Percentiles rank a stretch among this genome's conserved stretches.
These are phyloP conservation scores for Physcomitrellopsis africana DNA, from an alignment of 225 moss, liverwort and hornwort species.

Conservation along the genomic window DNA sequence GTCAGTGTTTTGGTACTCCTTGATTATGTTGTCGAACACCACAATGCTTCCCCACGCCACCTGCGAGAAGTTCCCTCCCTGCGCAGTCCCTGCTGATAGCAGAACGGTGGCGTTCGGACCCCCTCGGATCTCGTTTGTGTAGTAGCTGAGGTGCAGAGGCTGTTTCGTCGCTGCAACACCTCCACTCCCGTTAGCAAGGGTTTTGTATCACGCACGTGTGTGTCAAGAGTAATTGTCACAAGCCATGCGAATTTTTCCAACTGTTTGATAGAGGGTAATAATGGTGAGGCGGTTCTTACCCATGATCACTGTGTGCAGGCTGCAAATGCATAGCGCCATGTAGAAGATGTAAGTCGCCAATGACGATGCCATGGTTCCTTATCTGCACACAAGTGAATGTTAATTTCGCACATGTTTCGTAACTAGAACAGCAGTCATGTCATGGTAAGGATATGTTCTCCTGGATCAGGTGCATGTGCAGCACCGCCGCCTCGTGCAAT, in stretches of 20 bases:
- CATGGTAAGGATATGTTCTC: no score
- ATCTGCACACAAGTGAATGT: no score
- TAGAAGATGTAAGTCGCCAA: neutral
- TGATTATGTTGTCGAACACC: slow-evolving; percentile 14
- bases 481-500: no score
- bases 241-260: neutral
- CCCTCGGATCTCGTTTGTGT: slow-evolving; percentile 15
- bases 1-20: neutral
- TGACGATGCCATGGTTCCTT: slow-evolving; percentile 10
- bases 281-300: neutral
- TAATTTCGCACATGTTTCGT: no score
- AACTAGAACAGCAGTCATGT: no score
- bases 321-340: neutral
- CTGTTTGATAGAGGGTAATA: neutral
- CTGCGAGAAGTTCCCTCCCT: neutral
- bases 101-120: neutral
- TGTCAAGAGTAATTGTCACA: neutral
- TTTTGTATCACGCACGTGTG: neutral
- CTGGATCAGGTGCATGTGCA: no score
- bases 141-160: slow-evolving; percentile 29
- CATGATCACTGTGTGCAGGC: slow-evolving; percentile 6
- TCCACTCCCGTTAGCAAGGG: neutral
- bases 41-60: slow-evolving; percentile 21
- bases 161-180: neutral
- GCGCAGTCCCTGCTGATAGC: neutral